phyloP scores from a whole-genome alignment of 192 early-diverging fungal genomes.

The Entomortierella beljakovae region DNA sequence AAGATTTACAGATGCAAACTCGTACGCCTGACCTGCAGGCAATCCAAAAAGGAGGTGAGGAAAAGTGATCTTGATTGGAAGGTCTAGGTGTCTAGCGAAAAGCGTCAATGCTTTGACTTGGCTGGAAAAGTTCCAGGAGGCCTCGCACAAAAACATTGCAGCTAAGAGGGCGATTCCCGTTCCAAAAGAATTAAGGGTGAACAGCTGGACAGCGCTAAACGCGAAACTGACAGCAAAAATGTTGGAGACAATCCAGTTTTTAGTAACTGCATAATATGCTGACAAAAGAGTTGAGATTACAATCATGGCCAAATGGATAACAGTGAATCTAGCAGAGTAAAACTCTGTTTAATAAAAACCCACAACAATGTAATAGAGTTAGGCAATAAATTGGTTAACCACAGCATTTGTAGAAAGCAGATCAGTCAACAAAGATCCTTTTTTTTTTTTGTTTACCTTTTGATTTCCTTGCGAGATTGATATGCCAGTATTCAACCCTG shows the following conservation, averaged over 20 bases:
- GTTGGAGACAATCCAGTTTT: conserved; percentile 94
- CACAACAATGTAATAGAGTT: not conserved
- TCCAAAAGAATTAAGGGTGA: conserved; percentile 93
- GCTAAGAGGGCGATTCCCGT: conserved; percentile 89
- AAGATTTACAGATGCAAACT: conserved; percentile 90
- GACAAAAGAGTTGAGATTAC: conserved; percentile 69
- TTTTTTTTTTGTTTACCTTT: conserved; percentile 60
- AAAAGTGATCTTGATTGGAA: conserved; percentile 93
- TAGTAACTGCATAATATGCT: conserved; percentile 80
- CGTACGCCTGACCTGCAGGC: conserved; percentile 55
- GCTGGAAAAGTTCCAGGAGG: conserved; percentile 96
- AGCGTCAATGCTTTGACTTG: conserved; percentile 95
- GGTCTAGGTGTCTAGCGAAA: conserved; percentile 91
- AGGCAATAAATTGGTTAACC: not conserved
- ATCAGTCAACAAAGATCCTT: not conserved
- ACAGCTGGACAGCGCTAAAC: conserved; percentile 80
- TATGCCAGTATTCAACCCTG: conserved; percentile 75
- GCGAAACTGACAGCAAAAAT: conserved; percentile 87
- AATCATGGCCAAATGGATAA: conserved; percentile 73
- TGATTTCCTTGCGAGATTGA: conserved; percentile 68
- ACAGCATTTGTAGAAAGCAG: not conserved
- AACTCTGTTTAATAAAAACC: conserved; percentile 54
- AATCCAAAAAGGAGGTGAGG: conserved; percentile 75
- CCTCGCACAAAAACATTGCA: conserved; percentile 91
- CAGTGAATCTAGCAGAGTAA: conserved; percentile 66